Conservation (phyloP, 2,329 filamentous ascomycete genomes). For the Lizonia empirigonia region DNA sequence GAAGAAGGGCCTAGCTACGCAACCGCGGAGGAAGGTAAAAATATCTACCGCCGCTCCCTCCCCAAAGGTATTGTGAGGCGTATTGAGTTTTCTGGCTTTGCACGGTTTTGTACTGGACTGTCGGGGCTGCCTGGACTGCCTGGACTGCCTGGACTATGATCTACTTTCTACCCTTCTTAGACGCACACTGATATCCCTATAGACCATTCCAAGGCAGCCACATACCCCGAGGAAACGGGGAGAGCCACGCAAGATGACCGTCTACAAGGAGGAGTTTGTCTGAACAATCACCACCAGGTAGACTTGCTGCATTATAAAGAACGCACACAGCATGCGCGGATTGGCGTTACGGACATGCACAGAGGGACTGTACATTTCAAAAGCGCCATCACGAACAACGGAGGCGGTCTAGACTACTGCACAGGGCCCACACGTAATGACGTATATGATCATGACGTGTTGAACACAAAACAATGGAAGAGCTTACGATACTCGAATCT, state of each 20-base stretch:
- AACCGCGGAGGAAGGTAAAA: conserved; percentile 37
- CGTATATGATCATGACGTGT: conserved; percentile 17
- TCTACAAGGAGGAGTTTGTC: neutral
- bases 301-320: neutral
- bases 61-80: conserved; percentile 29
- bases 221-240: neutral
- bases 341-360: neutral
- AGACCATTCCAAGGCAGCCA: neutral
- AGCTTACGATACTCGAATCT: neutral
- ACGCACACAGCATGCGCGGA: neutral
- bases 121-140: neutral
- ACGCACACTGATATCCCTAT: neutral
- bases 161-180: neutral
- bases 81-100: too few species aligned
- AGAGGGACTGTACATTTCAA: neutral
- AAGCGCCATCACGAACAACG: neutral
- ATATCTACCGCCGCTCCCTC: conserved; percentile 6
- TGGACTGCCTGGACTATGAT: neutral
- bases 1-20: conserved; percentile 47
- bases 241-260: neutral
- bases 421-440: conserved; percentile 13
- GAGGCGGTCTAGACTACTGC: conserved; percentile 1
- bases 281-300: neutral
- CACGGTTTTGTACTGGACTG: conserved; percentile 17
- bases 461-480: conserved; percentile 6